These are phyloP conservation scores for Fragilariopsis cylindrus DNA, from an alignment of 108 stramenopile genomes.

Conservation along the genomic window DNA sequence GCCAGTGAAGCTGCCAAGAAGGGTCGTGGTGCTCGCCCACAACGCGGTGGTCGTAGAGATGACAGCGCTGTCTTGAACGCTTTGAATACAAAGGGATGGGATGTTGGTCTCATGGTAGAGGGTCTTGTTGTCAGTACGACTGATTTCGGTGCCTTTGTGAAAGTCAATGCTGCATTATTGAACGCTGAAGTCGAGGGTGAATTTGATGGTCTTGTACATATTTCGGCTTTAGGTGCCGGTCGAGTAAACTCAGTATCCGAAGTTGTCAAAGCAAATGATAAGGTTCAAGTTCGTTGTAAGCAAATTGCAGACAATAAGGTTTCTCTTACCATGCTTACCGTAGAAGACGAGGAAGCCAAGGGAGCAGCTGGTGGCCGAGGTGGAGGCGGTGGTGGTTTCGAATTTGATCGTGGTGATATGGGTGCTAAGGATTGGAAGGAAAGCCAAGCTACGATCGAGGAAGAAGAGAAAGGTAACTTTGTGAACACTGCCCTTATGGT, in stretches of 20 bases:
- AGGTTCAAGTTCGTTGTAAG: slow-evolving; percentile 82
- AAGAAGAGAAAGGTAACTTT: slow-evolving; percentile 57
- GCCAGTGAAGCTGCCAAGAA: slow-evolving; percentile 39
- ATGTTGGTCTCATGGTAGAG: slow-evolving; percentile 73
- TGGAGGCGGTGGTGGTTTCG: slow-evolving; percentile 16
- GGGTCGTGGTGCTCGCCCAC: slow-evolving; percentile 30
- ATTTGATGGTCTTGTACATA: slow-evolving; percentile 88
- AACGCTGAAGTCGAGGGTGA: slow-evolving; percentile 72
- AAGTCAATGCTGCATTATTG: slow-evolving; percentile 74
- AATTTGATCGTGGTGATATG: slow-evolving; percentile 27
- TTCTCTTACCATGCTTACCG: slow-evolving; percentile 79
- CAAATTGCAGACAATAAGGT: slow-evolving; percentile 66
- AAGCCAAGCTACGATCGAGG: slow-evolving; percentile 44
- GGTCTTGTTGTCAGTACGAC: slow-evolving; percentile 88
- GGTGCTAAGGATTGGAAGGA: slow-evolving; percentile 89
- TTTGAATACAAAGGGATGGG: slow-evolving; percentile 80
- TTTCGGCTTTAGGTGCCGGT: slow-evolving; percentile 72
- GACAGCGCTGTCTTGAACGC: slow-evolving; percentile 59
- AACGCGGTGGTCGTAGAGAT: slow-evolving; percentile 41
- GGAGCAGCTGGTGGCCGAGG: slow-evolving; percentile 13
- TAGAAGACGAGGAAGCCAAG: slow-evolving; percentile 74
- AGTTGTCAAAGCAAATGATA: slow-evolving; percentile 68
- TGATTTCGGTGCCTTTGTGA: slow-evolving; percentile 93
- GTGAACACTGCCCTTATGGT: slow-evolving; percentile 47
- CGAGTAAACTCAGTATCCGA: slow-evolving; percentile 58